Conservation (phyloP, 305 asterid species). For the Nicotiana rustica region DNA sequence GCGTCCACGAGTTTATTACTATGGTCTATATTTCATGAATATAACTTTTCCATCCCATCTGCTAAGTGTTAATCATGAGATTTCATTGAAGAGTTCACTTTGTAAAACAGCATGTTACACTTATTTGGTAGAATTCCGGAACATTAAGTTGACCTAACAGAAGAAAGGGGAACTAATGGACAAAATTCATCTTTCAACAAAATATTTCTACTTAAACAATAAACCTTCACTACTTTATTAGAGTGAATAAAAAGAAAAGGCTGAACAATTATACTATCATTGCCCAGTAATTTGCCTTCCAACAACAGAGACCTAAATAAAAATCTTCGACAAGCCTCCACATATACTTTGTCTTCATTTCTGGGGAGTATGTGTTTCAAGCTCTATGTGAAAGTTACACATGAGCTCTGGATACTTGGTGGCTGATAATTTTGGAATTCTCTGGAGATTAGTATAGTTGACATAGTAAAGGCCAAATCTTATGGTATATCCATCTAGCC, state of each 20-base stretch:
- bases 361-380: constrained; percentile 29
- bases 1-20: constrained; percentile 41
- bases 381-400: constrained; percentile 35
- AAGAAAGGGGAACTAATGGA: not conserved
- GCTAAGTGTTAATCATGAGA: constrained; percentile 27
- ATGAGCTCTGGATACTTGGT: constrained; percentile 54
- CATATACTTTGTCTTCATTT: not conserved
- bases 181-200: not conserved
- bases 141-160: constrained; percentile 29
- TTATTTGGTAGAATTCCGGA: constrained; percentile 1
- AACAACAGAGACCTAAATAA: not conserved
- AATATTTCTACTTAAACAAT: not conserved
- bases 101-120: not conserved
- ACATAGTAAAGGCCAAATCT: constrained; percentile 66
- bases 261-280: not conserved
- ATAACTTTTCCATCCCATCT: constrained; percentile 40
- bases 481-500: constrained; percentile 59
- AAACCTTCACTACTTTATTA: not conserved
- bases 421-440: constrained; percentile 55
- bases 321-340: not conserved
- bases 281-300: not conserved
- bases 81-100: not conserved
- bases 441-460: constrained; percentile 48
- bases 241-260: not conserved
- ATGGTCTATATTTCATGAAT: constrained; percentile 41